These are phyloP conservation scores for Penicillium olsonii DNA, from an alignment of 2,329 filamentous ascomycete species.

Conservation along the genomic window DNA sequence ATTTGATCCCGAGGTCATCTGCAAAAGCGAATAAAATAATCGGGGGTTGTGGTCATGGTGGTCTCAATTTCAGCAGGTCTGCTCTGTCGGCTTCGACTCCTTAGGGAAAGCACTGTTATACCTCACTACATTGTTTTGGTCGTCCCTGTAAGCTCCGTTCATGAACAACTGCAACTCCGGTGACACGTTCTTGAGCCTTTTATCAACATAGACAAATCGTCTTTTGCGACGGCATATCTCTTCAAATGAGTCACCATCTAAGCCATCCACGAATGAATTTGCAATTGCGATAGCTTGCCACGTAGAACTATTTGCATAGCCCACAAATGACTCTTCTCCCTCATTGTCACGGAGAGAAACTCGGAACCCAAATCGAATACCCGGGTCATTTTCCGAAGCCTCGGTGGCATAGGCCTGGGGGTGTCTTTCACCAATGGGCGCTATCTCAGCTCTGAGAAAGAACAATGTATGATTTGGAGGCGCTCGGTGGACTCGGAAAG, in stretches of 20 bases:
- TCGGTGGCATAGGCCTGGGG: neutral
- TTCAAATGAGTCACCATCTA: too few relatives aligned
- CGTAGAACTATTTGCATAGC: neutral
- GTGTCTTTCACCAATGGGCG: neutral
- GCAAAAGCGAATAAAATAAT: too few relatives aligned
- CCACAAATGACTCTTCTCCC: neutral
- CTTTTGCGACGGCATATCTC: too few relatives aligned
- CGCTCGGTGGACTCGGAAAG: conserved; percentile 1
- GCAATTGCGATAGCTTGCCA: conserved; percentile 1
- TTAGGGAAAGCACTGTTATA: too few relatives aligned
- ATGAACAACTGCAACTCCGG: neutral
- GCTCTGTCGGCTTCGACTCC: too few relatives aligned
- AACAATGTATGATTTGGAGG: conserved; percentile 2
- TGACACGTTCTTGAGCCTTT: neutral
- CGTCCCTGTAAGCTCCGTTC: conserved; percentile 1
- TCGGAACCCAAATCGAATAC: neutral
- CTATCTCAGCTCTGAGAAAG: conserved; percentile 1
- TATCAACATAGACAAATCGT: neutral
- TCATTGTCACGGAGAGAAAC: neutral
- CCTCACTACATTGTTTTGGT: neutral
- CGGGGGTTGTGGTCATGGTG: too few relatives aligned
- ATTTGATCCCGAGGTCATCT: too few relatives aligned
- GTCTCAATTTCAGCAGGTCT: too few relatives aligned
- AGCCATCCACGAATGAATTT: conserved; percentile 1
- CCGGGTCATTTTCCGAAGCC: neutral